Evolutionary conservation across 164 flowering plant genomes (phyloP).

Genomic region (Kalanchoe fedtschenkoi): DNA sequence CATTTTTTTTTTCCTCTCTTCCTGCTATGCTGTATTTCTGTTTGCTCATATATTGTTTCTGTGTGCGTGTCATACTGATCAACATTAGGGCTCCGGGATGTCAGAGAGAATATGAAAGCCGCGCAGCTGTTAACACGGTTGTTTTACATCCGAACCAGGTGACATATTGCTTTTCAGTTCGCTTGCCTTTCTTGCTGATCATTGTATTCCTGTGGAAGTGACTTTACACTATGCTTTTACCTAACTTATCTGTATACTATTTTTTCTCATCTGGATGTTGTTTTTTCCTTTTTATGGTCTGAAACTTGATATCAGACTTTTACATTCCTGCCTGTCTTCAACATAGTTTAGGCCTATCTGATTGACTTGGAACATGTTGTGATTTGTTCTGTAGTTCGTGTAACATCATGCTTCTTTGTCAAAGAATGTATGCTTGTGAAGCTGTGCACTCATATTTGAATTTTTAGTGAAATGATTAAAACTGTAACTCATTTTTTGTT

Average conservation of each 20-base stretch:
- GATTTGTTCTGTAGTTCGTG: not conserved
- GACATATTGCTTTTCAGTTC: not conserved
- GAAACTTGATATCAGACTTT: too few species aligned
- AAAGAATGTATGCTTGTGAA: too few species aligned
- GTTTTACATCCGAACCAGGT: conserved; percentile 99
- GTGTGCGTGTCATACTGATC: not conserved
- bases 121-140: conserved; percentile 98
- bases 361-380: too few species aligned
- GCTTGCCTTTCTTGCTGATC: not conserved
- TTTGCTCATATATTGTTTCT: too few species aligned
- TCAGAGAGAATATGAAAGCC: conserved; percentile 98
- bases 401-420: not conserved
- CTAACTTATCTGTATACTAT: not conserved
- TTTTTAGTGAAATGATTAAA: not conserved
- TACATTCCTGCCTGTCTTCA: too few species aligned
- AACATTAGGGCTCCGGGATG: conserved; percentile 84
- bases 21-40: not conserved
- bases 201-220: too few species aligned
- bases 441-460: not conserved
- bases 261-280: not conserved
- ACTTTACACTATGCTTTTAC: too few species aligned
- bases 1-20: not conserved
- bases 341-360: too few species aligned
- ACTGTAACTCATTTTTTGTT: not conserved
- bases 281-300: not conserved